Conservation (phyloP, 345 rosid genomes). For the Murraya paniculata region DNA sequence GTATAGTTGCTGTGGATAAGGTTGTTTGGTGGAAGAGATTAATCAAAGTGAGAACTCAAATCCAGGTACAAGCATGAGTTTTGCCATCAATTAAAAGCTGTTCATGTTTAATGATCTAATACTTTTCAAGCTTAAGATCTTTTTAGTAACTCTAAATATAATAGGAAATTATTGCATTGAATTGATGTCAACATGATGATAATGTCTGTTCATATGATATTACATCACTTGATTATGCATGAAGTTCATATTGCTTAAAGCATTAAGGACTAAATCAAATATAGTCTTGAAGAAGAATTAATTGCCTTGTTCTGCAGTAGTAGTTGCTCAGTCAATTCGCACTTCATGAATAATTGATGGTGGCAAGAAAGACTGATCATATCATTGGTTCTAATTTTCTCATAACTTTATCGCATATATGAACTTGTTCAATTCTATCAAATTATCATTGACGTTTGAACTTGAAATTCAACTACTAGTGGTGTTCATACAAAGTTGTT, state of each 20-base stretch:
- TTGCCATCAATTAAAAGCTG: neutral
- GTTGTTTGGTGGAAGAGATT: neutral
- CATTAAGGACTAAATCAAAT: neutral
- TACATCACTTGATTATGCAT: neutral
- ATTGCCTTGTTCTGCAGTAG: neutral
- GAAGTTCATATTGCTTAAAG: neutral
- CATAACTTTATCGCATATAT: neutral
- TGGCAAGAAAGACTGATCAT: neutral
- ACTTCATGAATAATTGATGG: neutral
- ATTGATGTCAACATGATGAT: neutral
- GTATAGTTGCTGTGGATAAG: neutral
- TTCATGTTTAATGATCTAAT: neutral
- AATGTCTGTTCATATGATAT: neutral
- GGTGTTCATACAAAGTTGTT: neutral
- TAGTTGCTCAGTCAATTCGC: neutral
- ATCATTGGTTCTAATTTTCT: neutral
- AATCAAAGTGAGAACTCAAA: neutral
- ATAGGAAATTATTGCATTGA: neutral
- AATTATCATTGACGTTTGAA: constrained; percentile 2
- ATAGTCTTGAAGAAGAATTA: neutral
- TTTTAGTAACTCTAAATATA: neutral
- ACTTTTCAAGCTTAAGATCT: neutral
- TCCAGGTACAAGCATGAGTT: neutral
- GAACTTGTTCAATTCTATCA: neutral
- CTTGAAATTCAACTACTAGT: neutral